Evolutionary conservation across 2,329 filamentous ascomycete species (phyloP).

Genomic region (Coniella lustricola): DNA sequence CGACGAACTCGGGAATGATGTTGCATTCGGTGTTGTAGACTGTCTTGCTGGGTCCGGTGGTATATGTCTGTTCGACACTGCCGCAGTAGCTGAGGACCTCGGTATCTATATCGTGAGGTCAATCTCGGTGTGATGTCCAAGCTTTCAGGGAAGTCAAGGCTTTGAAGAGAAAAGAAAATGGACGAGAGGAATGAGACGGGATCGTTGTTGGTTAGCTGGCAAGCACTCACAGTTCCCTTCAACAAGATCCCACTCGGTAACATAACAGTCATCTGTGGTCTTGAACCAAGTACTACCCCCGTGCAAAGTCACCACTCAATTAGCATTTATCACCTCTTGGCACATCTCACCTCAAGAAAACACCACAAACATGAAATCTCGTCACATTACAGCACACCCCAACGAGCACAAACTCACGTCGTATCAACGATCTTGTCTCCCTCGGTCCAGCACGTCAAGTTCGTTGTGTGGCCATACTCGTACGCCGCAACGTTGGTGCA

Average conservation of each 20-base stretch:
- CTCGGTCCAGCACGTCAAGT: slow-evolving; percentile 11
- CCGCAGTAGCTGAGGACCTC: slow-evolving; percentile 13
- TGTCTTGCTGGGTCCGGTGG: slow-evolving; percentile 7
- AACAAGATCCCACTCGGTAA: slow-evolving; percentile 15
- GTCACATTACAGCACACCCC: too few species aligned
- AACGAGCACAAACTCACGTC: slow-evolving; percentile 4
- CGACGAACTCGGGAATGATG: slow-evolving; percentile 10
- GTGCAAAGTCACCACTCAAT: background rate
- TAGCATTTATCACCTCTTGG: background rate
- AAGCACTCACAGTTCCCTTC: slow-evolving; percentile 13
- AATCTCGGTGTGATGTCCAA: too few species aligned
- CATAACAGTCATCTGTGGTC: slow-evolving; percentile 11
- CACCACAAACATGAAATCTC: too few species aligned
- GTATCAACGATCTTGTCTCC: slow-evolving; percentile 15
- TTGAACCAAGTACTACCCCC: slow-evolving; percentile 9
- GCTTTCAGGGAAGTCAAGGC: too few species aligned
- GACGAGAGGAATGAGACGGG: background rate
- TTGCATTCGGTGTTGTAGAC: slow-evolving; percentile 15
- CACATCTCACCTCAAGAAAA: too few species aligned
- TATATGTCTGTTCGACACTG: background rate
- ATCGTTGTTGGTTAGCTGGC: background rate
- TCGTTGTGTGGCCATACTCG: background rate
- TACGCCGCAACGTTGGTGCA: slow-evolving; percentile 10
- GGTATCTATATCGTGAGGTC: too few species aligned
- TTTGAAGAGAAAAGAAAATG: too few species aligned